These are phyloP conservation scores for Tephrocybe sp. DNA, from an alignment of 768 basidiomycete genomes.

Conservation along the genomic window DNA sequence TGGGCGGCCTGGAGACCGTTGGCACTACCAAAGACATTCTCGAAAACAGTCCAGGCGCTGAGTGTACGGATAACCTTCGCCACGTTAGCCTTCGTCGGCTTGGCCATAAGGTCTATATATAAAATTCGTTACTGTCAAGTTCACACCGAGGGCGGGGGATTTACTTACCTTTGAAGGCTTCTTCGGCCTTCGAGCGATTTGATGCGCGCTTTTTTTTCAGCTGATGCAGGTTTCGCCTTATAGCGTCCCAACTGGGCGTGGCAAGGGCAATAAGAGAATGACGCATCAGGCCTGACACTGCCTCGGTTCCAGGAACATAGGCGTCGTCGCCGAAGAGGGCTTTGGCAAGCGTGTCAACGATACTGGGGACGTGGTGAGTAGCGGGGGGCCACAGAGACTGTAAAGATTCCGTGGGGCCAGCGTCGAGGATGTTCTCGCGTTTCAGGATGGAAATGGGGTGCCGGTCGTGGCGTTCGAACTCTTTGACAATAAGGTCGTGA, in stretches of 20 bases:
- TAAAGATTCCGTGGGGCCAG: no score
- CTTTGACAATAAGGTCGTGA: conserved; percentile 9
- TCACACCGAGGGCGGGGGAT: neutral
- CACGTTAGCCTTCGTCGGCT: neutral
- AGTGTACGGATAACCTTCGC: neutral
- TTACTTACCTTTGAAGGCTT: neutral
- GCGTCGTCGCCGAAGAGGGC: neutral
- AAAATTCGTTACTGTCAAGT: neutral
- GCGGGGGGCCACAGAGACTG: neutral
- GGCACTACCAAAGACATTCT: neutral
- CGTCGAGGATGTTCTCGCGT: neutral
- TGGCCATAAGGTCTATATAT: neutral
- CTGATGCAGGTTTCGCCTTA: neutral
- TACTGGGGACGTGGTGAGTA: neutral
- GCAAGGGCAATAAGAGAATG: neutral
- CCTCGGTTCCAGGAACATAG: neutral
- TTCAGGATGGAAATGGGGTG: conserved; percentile 2
- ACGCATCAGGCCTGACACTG: neutral
- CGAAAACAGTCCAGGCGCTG: neutral
- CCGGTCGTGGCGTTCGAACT: conserved; percentile 4
- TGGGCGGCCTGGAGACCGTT: neutral
- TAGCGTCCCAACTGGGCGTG: neutral
- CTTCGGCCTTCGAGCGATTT: neutral
- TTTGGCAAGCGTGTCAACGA: no score
- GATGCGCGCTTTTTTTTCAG: neutral